Evolutionary conservation across 2,329 filamentous ascomycete species (phyloP), one percentile per base, ranked within the genome.

Genomic region (Gnomoniopsis smithogilvyi): DNA sequence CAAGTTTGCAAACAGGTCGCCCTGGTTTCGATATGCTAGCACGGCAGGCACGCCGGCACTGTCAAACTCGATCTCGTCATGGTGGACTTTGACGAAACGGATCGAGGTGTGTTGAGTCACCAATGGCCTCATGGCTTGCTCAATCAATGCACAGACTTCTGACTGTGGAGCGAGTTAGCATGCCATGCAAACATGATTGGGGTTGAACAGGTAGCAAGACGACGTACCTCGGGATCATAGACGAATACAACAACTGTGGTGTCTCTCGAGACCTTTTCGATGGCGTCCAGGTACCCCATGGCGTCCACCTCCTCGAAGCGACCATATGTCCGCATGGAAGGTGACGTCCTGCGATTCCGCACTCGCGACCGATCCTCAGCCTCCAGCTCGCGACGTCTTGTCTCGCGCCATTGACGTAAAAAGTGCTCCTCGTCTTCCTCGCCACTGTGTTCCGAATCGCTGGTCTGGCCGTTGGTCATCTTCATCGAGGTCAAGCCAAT

Each of bases 31-130:
- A 78, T 99, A 99, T 12, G 91, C 94, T 51, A 98, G 80, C 41
- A 98, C 80, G 3, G 95, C 92, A 0, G 95, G 95, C 2, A 96
- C 90, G 49, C 89, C 88, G 34, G 92, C 90, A 60, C 90, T 86
- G 71, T 97, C 92, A 80, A 98, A 96, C 72, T 98, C 93, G 41
- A 96, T 96, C 60, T 96, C 93, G 63, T 90, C 87, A 71, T 92
- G 91, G 74, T 96, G 88, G 51, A 98, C 84, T 76, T 94, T 96
- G 76, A 98, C 84, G 70, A 99, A 98, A 69, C 91, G 91, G 36
- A 90, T 84, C 11, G 86, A 83, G 22, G 85, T 80, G 69, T 96
- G 80, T 61, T 83, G 79, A 62, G 81, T 79, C 46, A 96, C 92
- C 30, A 98, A 80, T 1, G 89, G 88, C 54, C 81, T 76, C 66